A percentile compares a stretch with the other conserved stretches of the same genome.
Evolutionary conservation across 305 asterid species (phyloP).

Genomic region (Andrographis paniculata): DNA sequence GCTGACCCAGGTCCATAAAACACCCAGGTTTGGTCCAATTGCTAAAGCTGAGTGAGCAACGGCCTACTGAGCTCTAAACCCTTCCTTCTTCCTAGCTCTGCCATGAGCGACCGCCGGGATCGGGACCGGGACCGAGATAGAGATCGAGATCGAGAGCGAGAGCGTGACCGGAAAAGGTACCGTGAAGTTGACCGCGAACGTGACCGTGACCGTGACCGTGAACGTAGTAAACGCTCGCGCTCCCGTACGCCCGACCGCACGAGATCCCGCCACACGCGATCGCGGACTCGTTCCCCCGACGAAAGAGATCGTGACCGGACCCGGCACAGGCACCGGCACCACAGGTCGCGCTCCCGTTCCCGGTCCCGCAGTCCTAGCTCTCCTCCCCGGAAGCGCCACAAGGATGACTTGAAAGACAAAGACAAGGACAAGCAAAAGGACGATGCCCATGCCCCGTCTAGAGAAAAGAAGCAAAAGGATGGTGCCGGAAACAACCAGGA

Average conservation of each 20-base stretch:
- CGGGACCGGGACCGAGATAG: slow-evolving; percentile 40
- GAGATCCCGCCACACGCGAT: slow-evolving; percentile 44
- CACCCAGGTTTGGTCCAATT: too few species aligned
- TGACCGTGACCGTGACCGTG: slow-evolving; percentile 34
- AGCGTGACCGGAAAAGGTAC: slow-evolving; percentile 23
- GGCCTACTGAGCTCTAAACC: slow-evolving; percentile 7
- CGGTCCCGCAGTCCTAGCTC: slow-evolving; percentile 35
- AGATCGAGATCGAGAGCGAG: slow-evolving; percentile 26
- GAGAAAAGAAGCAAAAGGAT: slow-evolving; percentile 51
- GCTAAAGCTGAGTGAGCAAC: too few species aligned
- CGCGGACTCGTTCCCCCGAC: slow-evolving; percentile 60
- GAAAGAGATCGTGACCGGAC: slow-evolving; percentile 51
- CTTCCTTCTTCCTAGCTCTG: slow-evolving; percentile 17
- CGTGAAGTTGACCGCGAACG: slow-evolving; percentile 32
- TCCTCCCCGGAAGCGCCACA: slow-evolving; percentile 64
- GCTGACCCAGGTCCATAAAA: too few species aligned
- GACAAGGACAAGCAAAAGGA: slow-evolving; percentile 38
- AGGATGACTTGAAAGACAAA: slow-evolving; percentile 39
- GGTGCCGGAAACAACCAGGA: slow-evolving; percentile 22
- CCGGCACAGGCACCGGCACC: slow-evolving; percentile 37
- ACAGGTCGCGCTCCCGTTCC: slow-evolving; percentile 36
- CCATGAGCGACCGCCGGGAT: slow-evolving; percentile 60
- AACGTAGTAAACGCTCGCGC: slow-evolving; percentile 46
- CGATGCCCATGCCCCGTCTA: slow-evolving; percentile 30
- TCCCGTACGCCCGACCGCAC: slow-evolving; percentile 65